Evolutionary conservation across 768 basidiomycete genomes (phyloP).

Genomic region (Tulasnella sp.): DNA sequence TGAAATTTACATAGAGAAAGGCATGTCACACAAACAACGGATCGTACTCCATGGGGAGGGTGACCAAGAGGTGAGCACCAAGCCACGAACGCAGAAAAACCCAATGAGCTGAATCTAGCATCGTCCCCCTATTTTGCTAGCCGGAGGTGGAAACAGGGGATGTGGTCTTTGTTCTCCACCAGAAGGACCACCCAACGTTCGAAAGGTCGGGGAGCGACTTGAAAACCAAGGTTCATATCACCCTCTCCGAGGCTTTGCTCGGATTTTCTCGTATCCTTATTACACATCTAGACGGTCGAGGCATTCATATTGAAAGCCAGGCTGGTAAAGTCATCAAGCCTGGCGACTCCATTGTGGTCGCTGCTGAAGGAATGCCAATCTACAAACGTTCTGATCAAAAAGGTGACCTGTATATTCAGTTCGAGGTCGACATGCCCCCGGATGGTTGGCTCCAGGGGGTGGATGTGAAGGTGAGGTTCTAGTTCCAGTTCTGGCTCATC

Average conservation of each 20-base stretch:
- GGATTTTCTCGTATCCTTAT: constrained; percentile 89
- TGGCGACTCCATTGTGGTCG: constrained; percentile 58
- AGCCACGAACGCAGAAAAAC: constrained; percentile 5
- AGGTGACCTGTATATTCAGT: constrained; percentile 58
- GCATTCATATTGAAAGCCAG: constrained; percentile 66
- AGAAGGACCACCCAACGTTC: constrained; percentile 60
- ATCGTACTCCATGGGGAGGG: constrained; percentile 87
- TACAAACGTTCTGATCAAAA: constrained; percentile 14
- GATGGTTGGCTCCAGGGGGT: constrained; percentile 58
- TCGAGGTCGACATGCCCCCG: constrained; percentile 82
- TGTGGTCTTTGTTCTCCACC: constrained; percentile 69
- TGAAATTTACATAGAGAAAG: constrained; percentile 75
- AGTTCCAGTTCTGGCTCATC: constrained; percentile 4
- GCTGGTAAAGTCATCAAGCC: constrained; percentile 62
- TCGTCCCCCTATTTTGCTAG: constrained; percentile 29
- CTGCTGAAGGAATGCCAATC: constrained; percentile 80
- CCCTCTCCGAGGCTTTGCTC: constrained; percentile 83
- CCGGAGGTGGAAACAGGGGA: constrained; percentile 81
- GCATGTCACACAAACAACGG: constrained; percentile 69
- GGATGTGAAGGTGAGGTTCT: constrained; percentile 47
- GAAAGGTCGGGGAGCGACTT: constrained; percentile 74
- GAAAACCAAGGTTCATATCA: constrained; percentile 66
- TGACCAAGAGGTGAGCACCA: constrained; percentile 59
- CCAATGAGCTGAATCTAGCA: constrained; percentile 5
- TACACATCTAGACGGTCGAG: constrained; percentile 86